Percentiles rank a stretch among this genome's conserved stretches.
Evolutionary conservation across 345 rosid species (phyloP).

Genomic region (Reutealis trisperma): DNA sequence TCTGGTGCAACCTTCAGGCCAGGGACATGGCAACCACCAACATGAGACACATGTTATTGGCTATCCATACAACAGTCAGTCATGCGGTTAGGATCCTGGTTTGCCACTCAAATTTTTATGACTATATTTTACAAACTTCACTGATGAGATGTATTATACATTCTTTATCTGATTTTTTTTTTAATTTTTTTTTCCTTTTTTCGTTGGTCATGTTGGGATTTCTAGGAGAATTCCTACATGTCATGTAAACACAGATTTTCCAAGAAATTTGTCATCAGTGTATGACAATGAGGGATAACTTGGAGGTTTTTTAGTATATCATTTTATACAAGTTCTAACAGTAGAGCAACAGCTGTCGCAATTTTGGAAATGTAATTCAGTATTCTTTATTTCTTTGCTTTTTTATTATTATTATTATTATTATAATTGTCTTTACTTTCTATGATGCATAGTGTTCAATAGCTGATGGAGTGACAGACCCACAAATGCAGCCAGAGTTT

Average conservation of each 20-base stretch:
- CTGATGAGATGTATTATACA: constrained; percentile 4
- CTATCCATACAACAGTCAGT: background rate
- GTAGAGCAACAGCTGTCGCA: background rate
- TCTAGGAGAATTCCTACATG: background rate
- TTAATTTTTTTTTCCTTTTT: too few relatives aligned
- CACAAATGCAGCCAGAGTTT: too few relatives aligned
- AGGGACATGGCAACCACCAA: constrained; percentile 97
- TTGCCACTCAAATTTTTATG: background rate
- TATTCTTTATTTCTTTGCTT: background rate
- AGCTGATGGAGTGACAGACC: too few relatives aligned
- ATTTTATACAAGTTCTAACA: background rate
- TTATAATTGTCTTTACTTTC: background rate
- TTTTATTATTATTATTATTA: too few relatives aligned
- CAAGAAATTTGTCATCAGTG: background rate
- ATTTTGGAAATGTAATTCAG: background rate
- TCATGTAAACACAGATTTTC: background rate
- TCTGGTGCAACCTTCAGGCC: constrained; percentile 80
- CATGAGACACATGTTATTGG: constrained; percentile 36
- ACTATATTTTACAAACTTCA: background rate
- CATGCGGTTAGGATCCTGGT: background rate
- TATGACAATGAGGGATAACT: background rate
- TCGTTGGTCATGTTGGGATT: background rate
- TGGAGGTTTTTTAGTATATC: background rate
- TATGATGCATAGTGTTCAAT: too few relatives aligned
- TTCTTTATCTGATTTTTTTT: constrained; percentile 5